Evolutionary conservation across 2,329 filamentous ascomycete genomes (phyloP), one percentile per base, ranked within the genome.

Genomic region (Venturiaceae sp.): DNA sequence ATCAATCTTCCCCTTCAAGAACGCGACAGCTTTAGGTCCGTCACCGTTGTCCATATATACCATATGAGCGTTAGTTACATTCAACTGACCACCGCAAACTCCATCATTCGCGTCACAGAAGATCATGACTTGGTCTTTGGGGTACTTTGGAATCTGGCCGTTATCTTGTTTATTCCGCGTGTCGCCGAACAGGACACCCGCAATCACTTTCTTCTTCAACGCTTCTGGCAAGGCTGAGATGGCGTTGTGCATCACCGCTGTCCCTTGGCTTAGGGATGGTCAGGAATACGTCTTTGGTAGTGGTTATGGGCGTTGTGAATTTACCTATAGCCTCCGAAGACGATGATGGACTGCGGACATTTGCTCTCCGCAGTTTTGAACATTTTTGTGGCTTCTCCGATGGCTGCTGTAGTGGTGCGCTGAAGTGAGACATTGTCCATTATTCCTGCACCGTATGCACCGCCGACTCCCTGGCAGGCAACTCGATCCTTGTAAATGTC

Each of bases 41-140:
- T 34, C 34, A 6, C 58, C 58, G 32, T 60, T 44, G 8, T 16
- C n/a, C 13, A 26, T 19, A 39, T 60, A 60, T 14, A 37, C 53
- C 23, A 60, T 46, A 53, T 60, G 58, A 26, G 57, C 58, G 32
- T 26, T 36, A 59, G 54, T 55, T 16, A 71, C 64, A 1, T 61
- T 68, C 21, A 74, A 64, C 0, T 75, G 75, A 34, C 78, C 76
- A 3, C 66, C 56, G 60, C 80, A 83, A 9, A 83, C 79, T 6
- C 75, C 68, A 62, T 83, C 80, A 0, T 76, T 79, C 3, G 62
- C 47, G 32, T 77, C 74, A 60, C 80, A 83, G 39, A 77, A 74
- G 21, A 78, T 76, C 63, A 77, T 73, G 4, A 74, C 71, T 63
- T 79, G 75, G 2, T 67, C 68, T 50, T 68, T 63, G 28, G 71